phyloP scores from a whole-genome alignment of 345 rosid genomes.

The Luvunga scandens region DNA sequence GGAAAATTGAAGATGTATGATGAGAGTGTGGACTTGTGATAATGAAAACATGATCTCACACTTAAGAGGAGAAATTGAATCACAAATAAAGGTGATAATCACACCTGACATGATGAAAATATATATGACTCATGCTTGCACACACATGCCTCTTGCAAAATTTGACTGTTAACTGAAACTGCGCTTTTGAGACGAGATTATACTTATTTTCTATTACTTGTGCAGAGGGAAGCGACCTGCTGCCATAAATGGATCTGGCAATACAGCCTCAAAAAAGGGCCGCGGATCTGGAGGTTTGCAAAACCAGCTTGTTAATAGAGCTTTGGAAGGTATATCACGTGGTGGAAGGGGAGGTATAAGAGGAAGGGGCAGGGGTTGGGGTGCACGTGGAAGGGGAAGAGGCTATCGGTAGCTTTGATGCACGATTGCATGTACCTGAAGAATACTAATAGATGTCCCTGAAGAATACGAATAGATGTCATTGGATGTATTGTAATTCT shows the following conservation, averaged over 20 bases:
- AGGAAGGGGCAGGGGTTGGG: constrained; percentile 56
- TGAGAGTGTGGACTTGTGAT: background rate
- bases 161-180: background rate
- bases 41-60: background rate
- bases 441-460: background rate
- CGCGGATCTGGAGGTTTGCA: constrained; percentile 66
- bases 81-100: background rate
- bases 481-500: constrained; percentile 19
- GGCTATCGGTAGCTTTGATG: constrained; percentile 36
- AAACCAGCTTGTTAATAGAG: constrained; percentile 84
- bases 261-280: constrained; percentile 56
- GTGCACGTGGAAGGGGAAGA: constrained; percentile 64
- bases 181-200: background rate
- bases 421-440: constrained; percentile 2
- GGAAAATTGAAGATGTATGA: background rate
- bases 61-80: background rate
- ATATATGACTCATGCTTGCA: background rate
- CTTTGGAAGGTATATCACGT: constrained; percentile 80
- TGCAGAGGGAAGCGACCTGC: constrained; percentile 78
- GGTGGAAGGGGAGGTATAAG: constrained; percentile 73
- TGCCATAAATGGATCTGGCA: constrained; percentile 55
- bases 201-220: constrained; percentile 7
- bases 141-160: background rate
- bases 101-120: background rate
- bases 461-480: constrained; percentile 1